Conservation (phyloP, 257 asterid species). For the Verbascum thapsus region DNA sequence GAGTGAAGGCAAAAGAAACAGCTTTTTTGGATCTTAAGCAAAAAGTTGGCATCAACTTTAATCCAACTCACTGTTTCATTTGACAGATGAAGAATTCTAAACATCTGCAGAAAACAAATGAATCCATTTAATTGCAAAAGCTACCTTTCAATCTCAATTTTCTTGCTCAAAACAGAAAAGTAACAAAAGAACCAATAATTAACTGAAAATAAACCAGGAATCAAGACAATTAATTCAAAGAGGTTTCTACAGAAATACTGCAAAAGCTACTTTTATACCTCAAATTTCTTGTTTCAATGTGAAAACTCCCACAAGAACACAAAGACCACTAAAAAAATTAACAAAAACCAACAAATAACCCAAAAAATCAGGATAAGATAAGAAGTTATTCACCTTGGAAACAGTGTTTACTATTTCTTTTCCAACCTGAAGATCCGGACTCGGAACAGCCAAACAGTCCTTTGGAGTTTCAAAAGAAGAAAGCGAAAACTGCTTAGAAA, state of each 20-base stretch:
- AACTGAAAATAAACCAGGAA: too few species aligned
- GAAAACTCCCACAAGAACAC: conserved; percentile 1
- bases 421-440: conserved; percentile 51
- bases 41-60: conserved; percentile 2
- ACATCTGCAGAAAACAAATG: not conserved
- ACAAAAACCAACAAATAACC: not conserved
- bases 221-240: too few species aligned
- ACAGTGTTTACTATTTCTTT: conserved; percentile 34
- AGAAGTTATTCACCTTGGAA: conserved; percentile 44
- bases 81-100: not conserved
- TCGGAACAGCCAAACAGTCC: conserved; percentile 71
- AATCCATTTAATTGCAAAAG: conserved; percentile 21
- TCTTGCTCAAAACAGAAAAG: conserved; percentile 25
- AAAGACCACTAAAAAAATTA: not conserved
- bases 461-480: conserved; percentile 87
- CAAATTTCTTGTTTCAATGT: conserved; percentile 12
- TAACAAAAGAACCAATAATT: too few species aligned
- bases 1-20: conserved; percentile 24
- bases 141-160: conserved; percentile 11
- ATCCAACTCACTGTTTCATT: conserved; percentile 18
- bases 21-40: conserved; percentile 26
- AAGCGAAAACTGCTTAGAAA: conserved; percentile 87
- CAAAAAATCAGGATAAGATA: not conserved
- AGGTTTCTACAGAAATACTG: too few species aligned
- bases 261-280: conserved; percentile 26